phyloP scores from a whole-genome alignment of 208 protist genomes.

The Blechomonas ayalai region DNA sequence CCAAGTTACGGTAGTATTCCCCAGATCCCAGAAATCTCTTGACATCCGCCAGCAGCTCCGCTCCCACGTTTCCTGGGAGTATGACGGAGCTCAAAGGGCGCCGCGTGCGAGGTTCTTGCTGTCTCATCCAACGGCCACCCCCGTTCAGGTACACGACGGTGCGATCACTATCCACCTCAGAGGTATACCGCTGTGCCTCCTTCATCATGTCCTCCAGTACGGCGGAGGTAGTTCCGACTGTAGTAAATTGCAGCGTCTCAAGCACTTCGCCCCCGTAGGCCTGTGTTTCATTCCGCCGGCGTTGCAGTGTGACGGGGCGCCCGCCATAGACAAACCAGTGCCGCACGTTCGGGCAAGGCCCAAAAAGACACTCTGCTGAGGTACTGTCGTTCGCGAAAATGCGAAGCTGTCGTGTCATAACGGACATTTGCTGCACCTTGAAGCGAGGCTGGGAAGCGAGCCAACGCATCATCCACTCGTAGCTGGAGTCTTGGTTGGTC shows the following conservation, averaged over 20 bases:
- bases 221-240: conserved; percentile 37
- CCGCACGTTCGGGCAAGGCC: conserved; percentile 60
- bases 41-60: conserved; percentile 73
- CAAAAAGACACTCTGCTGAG: conserved; percentile 51
- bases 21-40: conserved; percentile 68
- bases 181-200: conserved; percentile 51
- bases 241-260: conserved; percentile 73
- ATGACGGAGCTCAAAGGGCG: conserved; percentile 89
- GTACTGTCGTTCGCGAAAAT: conserved; percentile 67
- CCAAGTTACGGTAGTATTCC: conserved; percentile 88
- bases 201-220: conserved; percentile 68
- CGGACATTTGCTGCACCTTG: conserved; percentile 71
- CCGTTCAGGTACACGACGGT: conserved; percentile 83
- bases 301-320: conserved; percentile 60
- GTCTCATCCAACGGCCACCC: conserved; percentile 66
- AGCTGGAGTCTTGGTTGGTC: conserved; percentile 68
- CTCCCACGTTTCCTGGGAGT: conserved; percentile 45
- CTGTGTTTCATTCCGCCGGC: conserved; percentile 56
- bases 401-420: conserved; percentile 43
- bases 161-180: conserved; percentile 58
- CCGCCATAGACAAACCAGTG: conserved; percentile 83
- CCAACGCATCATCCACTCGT: conserved; percentile 85
- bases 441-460: conserved; percentile 53
- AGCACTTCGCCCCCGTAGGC: conserved; percentile 71
- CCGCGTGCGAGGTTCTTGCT: conserved; percentile 54